These are phyloP conservation scores for Penicilliopsis zonata DNA, from an alignment of 495 filamentous ascomycete species.

Conservation along the genomic window DNA sequence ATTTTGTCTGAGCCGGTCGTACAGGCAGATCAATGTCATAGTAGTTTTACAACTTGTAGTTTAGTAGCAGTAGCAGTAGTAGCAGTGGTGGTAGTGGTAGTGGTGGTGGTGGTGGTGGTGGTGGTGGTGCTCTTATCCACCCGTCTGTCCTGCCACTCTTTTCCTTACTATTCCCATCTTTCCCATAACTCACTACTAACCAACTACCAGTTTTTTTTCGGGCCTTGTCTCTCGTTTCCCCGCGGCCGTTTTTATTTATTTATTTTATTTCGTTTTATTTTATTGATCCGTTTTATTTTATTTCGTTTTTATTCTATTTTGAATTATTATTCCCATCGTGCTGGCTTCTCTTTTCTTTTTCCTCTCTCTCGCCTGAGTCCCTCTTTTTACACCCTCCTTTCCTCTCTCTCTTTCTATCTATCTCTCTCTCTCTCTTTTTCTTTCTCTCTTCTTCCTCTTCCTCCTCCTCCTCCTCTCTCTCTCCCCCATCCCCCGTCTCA, in stretches of 20 bases:
- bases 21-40: no score
- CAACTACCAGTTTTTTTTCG: background rate
- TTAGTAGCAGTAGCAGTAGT: no score
- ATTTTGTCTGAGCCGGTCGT: no score
- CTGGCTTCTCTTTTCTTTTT: background rate
- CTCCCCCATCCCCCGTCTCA: background rate
- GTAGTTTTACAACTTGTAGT: no score
- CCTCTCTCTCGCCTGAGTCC: no score
- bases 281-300: conserved; percentile 3
- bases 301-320: background rate
- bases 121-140: no score
- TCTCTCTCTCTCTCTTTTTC: background rate
- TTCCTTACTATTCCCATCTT: no score
- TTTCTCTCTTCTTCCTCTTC: conserved; percentile 1
- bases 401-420: conserved; percentile 5
- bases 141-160: no score
- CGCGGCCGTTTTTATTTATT: background rate
- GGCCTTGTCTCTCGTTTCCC: background rate
- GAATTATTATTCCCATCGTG: background rate
- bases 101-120: no score
- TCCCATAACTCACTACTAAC: background rate
- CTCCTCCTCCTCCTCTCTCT: background rate
- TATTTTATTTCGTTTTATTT: conserved; percentile 1
- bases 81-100: no score
- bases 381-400: no score